Percentiles rank a stretch among this genome's conserved stretches.
phyloP scores from a whole-genome alignment of 108 stramenopile genomes.

The Pseudonitzschia delicatissima region DNA sequence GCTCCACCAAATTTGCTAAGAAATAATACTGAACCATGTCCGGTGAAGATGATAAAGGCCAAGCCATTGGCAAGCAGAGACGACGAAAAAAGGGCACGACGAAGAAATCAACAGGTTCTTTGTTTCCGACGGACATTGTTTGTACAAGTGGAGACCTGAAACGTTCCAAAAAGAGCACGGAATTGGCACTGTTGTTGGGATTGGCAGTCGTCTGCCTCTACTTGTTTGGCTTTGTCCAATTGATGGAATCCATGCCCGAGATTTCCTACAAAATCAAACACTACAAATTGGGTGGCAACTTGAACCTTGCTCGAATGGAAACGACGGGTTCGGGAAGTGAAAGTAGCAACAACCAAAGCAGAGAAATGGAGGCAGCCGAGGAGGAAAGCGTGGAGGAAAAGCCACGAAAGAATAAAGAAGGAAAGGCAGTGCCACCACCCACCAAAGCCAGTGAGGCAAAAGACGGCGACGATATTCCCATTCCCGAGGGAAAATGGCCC shows the following conservation, averaged over 20 bases:
- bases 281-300: constrained; percentile 14
- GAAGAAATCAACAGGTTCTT: not conserved
- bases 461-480: not conserved
- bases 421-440: too few relatives aligned
- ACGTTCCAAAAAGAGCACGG: constrained; percentile 20
- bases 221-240: constrained; percentile 39
- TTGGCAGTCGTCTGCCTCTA: constrained; percentile 31
- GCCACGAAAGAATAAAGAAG: not conserved
- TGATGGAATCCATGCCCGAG: constrained; percentile 30
- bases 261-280: constrained; percentile 6
- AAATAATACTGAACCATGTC: too few relatives aligned
- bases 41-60: too few relatives aligned
- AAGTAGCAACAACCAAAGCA: not conserved
- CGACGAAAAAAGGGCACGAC: not conserved
- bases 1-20: too few relatives aligned
- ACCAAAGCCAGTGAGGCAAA: too few relatives aligned
- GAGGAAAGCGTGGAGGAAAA: not conserved
- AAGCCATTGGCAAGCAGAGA: not conserved
- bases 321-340: not conserved
- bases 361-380: not conserved
- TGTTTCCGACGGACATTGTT: constrained; percentile 27
- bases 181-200: constrained; percentile 35
- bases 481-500: constrained; percentile 63
- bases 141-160: constrained; percentile 15
- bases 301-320: constrained; percentile 25